These are phyloP conservation scores for Primulina eburnea DNA, from an alignment of 257 asterid genomes.

Conservation along the genomic window DNA sequence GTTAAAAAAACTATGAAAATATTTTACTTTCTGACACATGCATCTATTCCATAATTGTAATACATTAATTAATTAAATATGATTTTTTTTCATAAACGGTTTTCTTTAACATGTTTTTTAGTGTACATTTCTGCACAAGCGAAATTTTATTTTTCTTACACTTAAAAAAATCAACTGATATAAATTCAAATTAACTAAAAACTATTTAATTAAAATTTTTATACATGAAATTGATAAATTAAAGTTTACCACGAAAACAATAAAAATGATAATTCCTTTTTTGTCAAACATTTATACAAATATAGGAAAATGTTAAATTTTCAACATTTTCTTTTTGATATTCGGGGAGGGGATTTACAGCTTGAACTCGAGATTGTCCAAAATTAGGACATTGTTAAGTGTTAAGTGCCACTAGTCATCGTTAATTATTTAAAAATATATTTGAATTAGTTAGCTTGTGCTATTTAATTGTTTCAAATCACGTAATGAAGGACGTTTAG, in stretches of 20 bases:
- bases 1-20: not conserved
- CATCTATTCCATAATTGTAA: too few relatives aligned
- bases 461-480: not conserved
- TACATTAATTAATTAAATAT: too few relatives aligned
- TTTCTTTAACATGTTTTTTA: not conserved
- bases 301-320: too few relatives aligned
- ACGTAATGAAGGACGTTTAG: not conserved
- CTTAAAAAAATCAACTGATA: not conserved
- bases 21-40: not conserved
- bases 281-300: not conserved
- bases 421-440: too few relatives aligned
- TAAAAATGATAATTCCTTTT: too few relatives aligned
- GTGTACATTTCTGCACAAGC: not conserved
- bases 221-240: too few relatives aligned
- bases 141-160: not conserved
- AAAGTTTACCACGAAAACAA: not conserved
- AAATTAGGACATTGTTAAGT: too few relatives aligned
- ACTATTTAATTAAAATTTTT: too few relatives aligned
- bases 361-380: too few relatives aligned
- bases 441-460: not conserved
- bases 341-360: not conserved
- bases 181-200: too few relatives aligned
- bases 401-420: not conserved
- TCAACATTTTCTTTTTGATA: not conserved
- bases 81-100: not conserved